Evolutionary conservation across 2,329 filamentous ascomycete genomes (phyloP).

Genomic region (Fusarium sp.): DNA sequence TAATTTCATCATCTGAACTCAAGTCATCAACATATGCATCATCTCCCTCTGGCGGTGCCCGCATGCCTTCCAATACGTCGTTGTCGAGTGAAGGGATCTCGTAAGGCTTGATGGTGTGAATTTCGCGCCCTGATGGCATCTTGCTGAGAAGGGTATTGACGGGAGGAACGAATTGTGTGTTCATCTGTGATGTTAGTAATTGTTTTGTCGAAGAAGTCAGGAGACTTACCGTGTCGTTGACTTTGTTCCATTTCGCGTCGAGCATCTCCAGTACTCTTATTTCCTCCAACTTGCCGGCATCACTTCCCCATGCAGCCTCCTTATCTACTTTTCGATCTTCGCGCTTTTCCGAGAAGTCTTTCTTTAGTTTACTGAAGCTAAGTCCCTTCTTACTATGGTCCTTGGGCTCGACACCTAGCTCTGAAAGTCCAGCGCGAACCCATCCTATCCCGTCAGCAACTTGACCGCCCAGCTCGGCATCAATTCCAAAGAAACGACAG

Average conservation of each 20-base stretch:
- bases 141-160: conserved; percentile 77
- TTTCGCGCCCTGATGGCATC: conserved; percentile 90
- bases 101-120: conserved; percentile 78
- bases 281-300: conserved; percentile 89
- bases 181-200: conserved; percentile 67
- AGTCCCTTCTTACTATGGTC: conserved; percentile 64
- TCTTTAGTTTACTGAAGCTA: conserved; percentile 74
- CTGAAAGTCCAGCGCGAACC: conserved; percentile 80
- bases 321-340: conserved; percentile 85
- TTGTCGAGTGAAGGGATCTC: conserved; percentile 73
- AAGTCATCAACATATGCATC: conserved; percentile 51
- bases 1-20: conserved; percentile 56
- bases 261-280: conserved; percentile 87
- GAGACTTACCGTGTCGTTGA: conserved; percentile 85
- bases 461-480: conserved; percentile 85
- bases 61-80: conserved; percentile 72
- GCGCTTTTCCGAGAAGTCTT: conserved; percentile 78
- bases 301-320: conserved; percentile 78
- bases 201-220: fast-evolving
- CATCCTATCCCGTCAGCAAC: conserved; percentile 89
- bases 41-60: conserved; percentile 52
- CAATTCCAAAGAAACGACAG: conserved; percentile 89
- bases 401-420: conserved; percentile 73
- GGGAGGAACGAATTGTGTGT: conserved; percentile 81
- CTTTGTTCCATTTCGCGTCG: conserved; percentile 87